phyloP scores from a whole-genome alignment of 441 rosid genomes.

The Metrosideros polymorpha region DNA sequence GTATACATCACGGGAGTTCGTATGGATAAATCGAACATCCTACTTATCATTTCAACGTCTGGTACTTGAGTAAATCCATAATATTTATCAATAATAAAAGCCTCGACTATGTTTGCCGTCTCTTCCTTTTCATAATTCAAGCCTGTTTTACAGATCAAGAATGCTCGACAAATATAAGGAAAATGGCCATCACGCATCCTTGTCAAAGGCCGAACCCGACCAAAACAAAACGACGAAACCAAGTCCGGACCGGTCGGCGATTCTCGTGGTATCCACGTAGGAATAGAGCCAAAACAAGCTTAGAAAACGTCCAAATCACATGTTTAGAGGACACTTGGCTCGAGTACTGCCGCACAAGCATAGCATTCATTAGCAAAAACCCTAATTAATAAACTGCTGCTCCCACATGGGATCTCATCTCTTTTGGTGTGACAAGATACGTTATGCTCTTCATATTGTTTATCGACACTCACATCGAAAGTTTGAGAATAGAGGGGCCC shows the following conservation, averaged over 20 bases:
- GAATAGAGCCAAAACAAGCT: neutral
- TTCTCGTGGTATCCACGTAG: neutral
- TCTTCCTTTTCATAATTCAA: neutral
- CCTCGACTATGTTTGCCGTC: accelerated
- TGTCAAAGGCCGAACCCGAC: neutral
- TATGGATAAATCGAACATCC: neutral
- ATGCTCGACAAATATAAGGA: too few relatives aligned
- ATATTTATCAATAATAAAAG: accelerated
- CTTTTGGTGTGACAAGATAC: neutral
- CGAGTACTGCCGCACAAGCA: accelerated
- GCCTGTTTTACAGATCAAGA: neutral
- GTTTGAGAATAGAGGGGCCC: neutral
- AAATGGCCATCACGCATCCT: neutral
- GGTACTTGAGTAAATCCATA: neutral
- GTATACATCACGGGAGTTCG: neutral
- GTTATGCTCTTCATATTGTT: neutral
- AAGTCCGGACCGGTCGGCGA: neutral
- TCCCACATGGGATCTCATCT: neutral
- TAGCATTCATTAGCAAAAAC: neutral
- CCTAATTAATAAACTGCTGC: neutral
- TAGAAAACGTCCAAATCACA: neutral
- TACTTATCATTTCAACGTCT: neutral
- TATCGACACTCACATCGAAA: neutral
- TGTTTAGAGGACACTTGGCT: neutral
- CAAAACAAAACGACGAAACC: neutral